Base-by-base conservation (phyloP, 352 stramenopile genomes). In the Globisporangium nunn region DNA sequence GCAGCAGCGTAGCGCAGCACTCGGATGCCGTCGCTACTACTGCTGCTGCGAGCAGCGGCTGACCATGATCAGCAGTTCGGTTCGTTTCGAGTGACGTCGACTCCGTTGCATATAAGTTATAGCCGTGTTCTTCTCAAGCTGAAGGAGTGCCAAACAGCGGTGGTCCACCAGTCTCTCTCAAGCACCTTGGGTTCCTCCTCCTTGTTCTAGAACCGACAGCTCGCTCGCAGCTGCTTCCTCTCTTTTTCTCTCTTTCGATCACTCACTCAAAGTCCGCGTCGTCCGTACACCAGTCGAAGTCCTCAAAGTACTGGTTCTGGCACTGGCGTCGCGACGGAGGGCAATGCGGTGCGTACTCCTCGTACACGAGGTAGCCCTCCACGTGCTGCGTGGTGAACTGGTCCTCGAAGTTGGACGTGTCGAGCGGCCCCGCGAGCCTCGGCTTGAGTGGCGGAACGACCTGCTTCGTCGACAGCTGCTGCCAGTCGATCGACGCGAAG, bases 281-380 rank as follows among this genome's bases (percentile, higher is more conserved):
- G 33, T 83, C 61, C 4, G 77, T 63, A 44, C 81, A 88, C 78
- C 81, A 91, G 64, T 91, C 76, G 68, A 91, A 91, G 58, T 87
- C 78, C 17, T 75, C 75, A 53, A 91, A 91, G 54, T 73, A 70
- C 11, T 66, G 47, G 17, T 39, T 35, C 23, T 56, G 43, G 56
- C 71, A 74, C 46, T 50, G 45, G 40, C 65, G 61, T 23, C 57
- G 58, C 15, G 62, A 63, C 5, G 45, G 29, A 3, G 74, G 66
- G n/a, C 59, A 59, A 29, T 59, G 35, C 43, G 53, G 54, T 40
- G 78, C 68, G 37, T 66, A 68, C 57, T 82, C 72, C 58, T 84
- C 71, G 58, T 78, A 91, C 51, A 79, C 68, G 17, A 88, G 55
- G 47, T 81, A 68, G 12, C 81, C 81, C 30, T 83, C 66, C 2